Conservation (phyloP, 2,329 filamentous ascomycete species). For the Diaporthe sp. region DNA sequence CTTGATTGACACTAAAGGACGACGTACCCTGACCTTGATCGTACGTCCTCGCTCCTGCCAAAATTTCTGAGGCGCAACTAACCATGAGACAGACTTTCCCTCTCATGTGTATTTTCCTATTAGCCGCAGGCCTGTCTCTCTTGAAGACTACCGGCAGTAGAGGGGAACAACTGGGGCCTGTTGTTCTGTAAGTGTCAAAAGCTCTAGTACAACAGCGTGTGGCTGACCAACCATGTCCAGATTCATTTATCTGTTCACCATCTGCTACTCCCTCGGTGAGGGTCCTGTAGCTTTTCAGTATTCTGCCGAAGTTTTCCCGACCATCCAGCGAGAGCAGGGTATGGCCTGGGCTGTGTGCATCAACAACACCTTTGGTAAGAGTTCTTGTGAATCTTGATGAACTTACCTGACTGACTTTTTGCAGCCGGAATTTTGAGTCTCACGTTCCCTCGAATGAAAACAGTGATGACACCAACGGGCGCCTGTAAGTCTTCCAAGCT, state of each 20-base stretch:
- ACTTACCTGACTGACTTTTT: slow-evolving; percentile 17
- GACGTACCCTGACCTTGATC: slow-evolving; percentile 45
- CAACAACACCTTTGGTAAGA: slow-evolving; percentile 57
- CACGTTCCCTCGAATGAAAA: slow-evolving; percentile 47
- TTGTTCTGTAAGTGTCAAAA: slow-evolving; percentile 58
- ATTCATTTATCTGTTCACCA: slow-evolving; percentile 73
- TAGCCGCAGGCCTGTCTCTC: slow-evolving; percentile 64
- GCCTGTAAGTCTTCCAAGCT: slow-evolving; percentile 46
- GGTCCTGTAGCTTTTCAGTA: slow-evolving; percentile 79
- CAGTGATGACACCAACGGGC: slow-evolving; percentile 50
- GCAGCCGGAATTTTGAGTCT: slow-evolving; percentile 48
- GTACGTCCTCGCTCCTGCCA: slow-evolving; percentile 37
- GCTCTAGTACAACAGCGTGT: background rate
- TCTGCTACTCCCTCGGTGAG: slow-evolving; percentile 76
- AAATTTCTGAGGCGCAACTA: background rate
- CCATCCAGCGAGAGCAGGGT: slow-evolving; percentile 79
- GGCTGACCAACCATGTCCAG: slow-evolving; percentile 1
- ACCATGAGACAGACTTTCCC: slow-evolving; percentile 66
- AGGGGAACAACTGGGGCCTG: slow-evolving; percentile 55
- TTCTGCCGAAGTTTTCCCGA: slow-evolving; percentile 77
- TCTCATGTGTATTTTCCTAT: slow-evolving; percentile 66
- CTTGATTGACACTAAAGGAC: slow-evolving; percentile 50
- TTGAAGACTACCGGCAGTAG: slow-evolving; percentile 55
- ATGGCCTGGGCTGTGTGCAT: slow-evolving; percentile 75
- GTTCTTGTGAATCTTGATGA: background rate